Evolutionary conservation across 495 filamentous ascomycete genomes (phyloP), one percentile per base, ranked within the genome.

Genomic region (Penicillium canariense): DNA sequence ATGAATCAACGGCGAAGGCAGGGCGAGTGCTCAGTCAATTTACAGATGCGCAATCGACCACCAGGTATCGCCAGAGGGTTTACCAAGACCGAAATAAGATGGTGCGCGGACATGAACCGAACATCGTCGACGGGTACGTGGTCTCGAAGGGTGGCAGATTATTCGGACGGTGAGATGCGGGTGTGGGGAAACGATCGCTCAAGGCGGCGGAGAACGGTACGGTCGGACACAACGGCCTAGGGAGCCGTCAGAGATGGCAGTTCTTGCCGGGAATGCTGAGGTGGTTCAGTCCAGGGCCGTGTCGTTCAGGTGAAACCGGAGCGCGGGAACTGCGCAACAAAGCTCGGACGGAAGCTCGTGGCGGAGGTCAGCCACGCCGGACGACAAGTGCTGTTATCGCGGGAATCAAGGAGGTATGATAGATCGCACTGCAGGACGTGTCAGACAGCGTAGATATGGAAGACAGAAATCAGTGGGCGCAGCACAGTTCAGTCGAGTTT

Each of bases 81-180:
- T 20, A 14, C 52, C 56, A 31, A 46, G 61, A 63, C 52, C 45
- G 48, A 31, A 32, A 28, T 2, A 38, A 39, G 28, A 38, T 36
- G 35, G 28, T 31, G 23, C 35, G 20, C 26, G 22, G 32, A 43
- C 42, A 36, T 26, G 26, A 34, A 18, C 50, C 51, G 44, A 59
- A 47, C 64, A 67, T 67, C 34, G 45, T 67, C 49, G 26, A 44
- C 46, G 1, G 38, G 45, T 17, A 22, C 18, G 18, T 28, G 31
- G 7, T 20, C 34, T 15, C 50, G 35, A 52, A 26, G 34, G 50
- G 39, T 30, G 49, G 6, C 17, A 35, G 32, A 36, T 27, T 54
- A 38, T 39, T 6, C 22, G 32, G 47, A 46, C 9, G 46, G 43
- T 17, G 26, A 26, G 40, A 43, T 43, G 22, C 28, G 18, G 26